Evolutionary conservation across 306 rosid genomes (phyloP), one percentile per base, ranked within the genome.

Genomic region (Cucumis cinereus): DNA sequence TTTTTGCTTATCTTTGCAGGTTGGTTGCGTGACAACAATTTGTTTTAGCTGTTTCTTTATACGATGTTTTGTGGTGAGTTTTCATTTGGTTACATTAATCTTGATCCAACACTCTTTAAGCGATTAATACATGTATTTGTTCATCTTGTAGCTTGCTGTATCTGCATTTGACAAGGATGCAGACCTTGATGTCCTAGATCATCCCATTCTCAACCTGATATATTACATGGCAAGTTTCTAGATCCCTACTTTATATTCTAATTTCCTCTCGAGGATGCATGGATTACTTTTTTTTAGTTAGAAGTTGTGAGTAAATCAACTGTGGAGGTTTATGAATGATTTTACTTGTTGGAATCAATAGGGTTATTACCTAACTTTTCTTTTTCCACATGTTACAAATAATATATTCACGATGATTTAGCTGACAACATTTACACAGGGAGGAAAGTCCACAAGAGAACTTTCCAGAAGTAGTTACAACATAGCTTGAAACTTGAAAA

Each of bases 41-140:
- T 91, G 97, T 60, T 91, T 89, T 81, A 77, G 88, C 35, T 88
- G 95, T 79, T 91, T 91, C 86, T 16, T 89, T 82, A 88, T 91
- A 81, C 83, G 97, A 88, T 89, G 97, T 82, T 38, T 61, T 71
- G 74, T 89, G 89, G 97, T 91, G 66, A 88, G 97, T 80, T 58
- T 76, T 47, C 72, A 72, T 78, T 73, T 56, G 77, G 41, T 64
- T 41, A 78, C 26, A 64, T 59, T 74, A 38, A 28, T 72, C 23
- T 52, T 19, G 10, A 52, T 49, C 14, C 38, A 19, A 68, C 13
- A 28, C 11, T 35, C 5, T 35, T 64, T 62, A 74, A 67, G 26
- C 76, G 30, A 55, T 68, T 76, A 28, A 82, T 81, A 24, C 76
- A 45, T 9, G 9, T 11, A 33, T 76, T 83, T 77, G 74, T 75